Conservation (phyloP, 2,329 filamentous ascomycete genomes). For the Stachybotrys elegans region DNA sequence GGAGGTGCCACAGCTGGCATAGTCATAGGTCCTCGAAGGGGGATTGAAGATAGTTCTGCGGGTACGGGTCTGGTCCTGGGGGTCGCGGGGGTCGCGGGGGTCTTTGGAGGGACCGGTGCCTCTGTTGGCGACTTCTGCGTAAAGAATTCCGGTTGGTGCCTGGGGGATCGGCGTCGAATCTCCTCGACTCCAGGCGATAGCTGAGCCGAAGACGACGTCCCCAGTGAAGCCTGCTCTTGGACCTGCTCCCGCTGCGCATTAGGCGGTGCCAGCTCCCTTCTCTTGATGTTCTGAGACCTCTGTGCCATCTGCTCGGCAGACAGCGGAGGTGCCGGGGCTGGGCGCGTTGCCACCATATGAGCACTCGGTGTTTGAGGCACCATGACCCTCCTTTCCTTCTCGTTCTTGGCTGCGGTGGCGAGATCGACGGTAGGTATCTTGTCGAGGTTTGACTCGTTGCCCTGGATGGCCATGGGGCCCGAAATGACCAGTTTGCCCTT, state of each 20-base stretch:
- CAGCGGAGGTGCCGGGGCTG: conserved; percentile 30
- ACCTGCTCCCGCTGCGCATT: conserved; percentile 7
- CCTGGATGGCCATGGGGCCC: conserved; percentile 34
- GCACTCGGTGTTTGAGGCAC: conserved; percentile 21
- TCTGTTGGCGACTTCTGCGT: not conserved
- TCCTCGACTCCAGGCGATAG: conserved; percentile 46
- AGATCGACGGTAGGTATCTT: conserved; percentile 47
- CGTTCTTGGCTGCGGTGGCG: conserved; percentile 40
- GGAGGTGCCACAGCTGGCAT: too few species aligned
- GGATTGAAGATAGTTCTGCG: too few species aligned
- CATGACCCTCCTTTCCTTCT: conserved; percentile 37
- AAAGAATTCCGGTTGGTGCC: conserved; percentile 20
- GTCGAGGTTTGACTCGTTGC: conserved; percentile 29
- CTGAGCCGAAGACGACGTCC: conserved; percentile 41
- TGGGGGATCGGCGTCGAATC: conserved; percentile 47
- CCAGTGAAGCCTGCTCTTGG: conserved; percentile 17
- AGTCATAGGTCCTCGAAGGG: too few species aligned
- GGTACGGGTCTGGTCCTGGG: too few species aligned
- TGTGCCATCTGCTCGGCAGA: conserved; percentile 26
- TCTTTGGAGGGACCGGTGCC: not conserved
- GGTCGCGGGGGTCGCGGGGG: too few species aligned
- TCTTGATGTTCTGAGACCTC: conserved; percentile 29
- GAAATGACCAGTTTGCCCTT: conserved; percentile 43
- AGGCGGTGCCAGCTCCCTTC: conserved; percentile 35
- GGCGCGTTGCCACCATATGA: conserved; percentile 26